Conservation (phyloP, 805 yeast genomes). For the Yarrowia deformans region DNA sequence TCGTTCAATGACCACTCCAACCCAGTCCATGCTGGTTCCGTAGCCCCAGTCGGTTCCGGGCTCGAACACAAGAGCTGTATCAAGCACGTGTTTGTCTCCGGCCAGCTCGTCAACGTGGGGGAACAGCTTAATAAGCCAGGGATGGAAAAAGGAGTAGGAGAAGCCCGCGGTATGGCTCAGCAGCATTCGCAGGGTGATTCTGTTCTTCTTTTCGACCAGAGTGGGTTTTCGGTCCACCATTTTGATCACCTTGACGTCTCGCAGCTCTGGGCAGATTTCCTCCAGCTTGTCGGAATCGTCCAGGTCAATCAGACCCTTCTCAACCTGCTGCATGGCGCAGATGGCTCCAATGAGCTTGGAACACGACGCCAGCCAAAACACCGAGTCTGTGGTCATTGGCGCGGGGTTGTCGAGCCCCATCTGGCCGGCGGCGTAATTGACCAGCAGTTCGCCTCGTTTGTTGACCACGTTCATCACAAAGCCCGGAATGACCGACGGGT, state of each 20-base stretch:
- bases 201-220: conserved; percentile 47
- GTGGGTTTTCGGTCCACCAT: conserved; percentile 44
- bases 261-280: conserved; percentile 49
- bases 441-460: conserved; percentile 30
- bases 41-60: conserved; percentile 54
- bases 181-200: conserved; percentile 51
- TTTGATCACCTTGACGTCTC: conserved; percentile 42
- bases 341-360: conserved; percentile 50
- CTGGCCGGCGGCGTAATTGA: conserved; percentile 41
- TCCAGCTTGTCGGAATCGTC: conserved; percentile 50
- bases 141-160: conserved; percentile 49
- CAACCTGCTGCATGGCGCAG: conserved; percentile 51
- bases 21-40: conserved; percentile 53
- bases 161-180: conserved; percentile 54
- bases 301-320: conserved; percentile 49
- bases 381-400: conserved; percentile 45
- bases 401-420: conserved; percentile 39
- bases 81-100: conserved; percentile 43
- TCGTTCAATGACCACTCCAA: conserved; percentile 50
- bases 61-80: conserved; percentile 50
- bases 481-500: conserved; percentile 9
- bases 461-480: conserved; percentile 36
- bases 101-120: conserved; percentile 41
- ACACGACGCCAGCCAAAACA: conserved; percentile 50
- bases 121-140: conserved; percentile 42